Evolutionary conservation across 495 filamentous ascomycete species (phyloP), one percentile per base, ranked within the genome.

Genomic region (Neurospora sp.): DNA sequence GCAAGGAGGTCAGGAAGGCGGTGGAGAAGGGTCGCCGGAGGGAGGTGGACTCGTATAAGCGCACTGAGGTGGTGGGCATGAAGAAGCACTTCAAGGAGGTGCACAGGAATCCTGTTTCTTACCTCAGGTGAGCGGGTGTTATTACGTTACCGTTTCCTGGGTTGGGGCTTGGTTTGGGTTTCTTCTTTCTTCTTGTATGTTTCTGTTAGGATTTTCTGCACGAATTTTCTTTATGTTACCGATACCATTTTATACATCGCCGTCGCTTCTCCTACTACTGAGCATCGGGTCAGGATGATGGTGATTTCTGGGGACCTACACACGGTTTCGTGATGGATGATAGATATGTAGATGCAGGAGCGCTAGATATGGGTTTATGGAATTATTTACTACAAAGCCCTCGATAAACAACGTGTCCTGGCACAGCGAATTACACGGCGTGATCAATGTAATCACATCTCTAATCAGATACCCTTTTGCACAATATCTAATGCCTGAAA

Each of bases 71-170:
- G 40, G 62, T 72, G 38, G 74, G 75, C 46, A 69, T 73, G 44
- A 75, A 72, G 71, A 59, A 78, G 39, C 78, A 71, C 18, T 80
- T 81, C 75, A 81, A 81, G 76, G 76, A 80, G 76, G 71, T 38
- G 74, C 80, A 70, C 48, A 72, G 70, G 66, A 81, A 78, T 74
- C 78, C n/a, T 41, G 78, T 74, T 11, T 76, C 79, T 10, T 79
- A 77, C 59, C 54, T 80, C 69, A 74, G 77, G 39, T 81, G 71
- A 77, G 73, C 5, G 10, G 10, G 27, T 48, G 9, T 7, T 59
- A 5, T 59, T 14, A 7, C 20, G 0, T 1, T 1, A 31, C 23
- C 12, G 23, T 62, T 23, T 62, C 20, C 20, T 62, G 54, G 54
- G 44, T 5, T 35, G 35, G 35, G 35, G 14, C 14, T 10, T 35